Conservation (phyloP, 2,329 filamentous ascomycete genomes). For the Biscogniauxia mediterranea region DNA sequence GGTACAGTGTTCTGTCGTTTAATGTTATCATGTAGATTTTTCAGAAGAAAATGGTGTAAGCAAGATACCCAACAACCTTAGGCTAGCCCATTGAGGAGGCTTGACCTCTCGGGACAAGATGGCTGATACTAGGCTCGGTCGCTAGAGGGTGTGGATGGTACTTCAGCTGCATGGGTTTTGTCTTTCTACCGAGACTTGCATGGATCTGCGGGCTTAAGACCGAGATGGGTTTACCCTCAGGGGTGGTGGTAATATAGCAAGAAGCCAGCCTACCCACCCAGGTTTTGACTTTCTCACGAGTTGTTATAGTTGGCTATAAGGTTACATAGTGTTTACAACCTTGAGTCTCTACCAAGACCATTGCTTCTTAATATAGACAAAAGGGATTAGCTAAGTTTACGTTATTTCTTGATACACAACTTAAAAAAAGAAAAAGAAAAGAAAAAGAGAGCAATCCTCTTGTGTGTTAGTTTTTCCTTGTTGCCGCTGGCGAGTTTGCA, state of each 20-base stretch:
- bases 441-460: too few species aligned
- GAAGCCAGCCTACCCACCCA: neutral
- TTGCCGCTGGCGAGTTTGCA: too few species aligned
- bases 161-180: slow-evolving; percentile 12
- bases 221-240: slow-evolving; percentile 7
- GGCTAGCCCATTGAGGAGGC: neutral
- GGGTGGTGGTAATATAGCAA: slow-evolving; percentile 1
- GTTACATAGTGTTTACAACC: neutral
- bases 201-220: slow-evolving; percentile 18
- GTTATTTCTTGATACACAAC: too few species aligned
- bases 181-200: slow-evolving; percentile 23
- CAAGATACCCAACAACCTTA: neutral
- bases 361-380: neutral
- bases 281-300: neutral
- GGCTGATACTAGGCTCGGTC: neutral
- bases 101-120: neutral
- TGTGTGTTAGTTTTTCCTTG: too few species aligned
- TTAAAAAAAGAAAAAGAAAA: too few species aligned
- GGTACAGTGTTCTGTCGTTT: neutral
- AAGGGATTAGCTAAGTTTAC: neutral
- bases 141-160: neutral
- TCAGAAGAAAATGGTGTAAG: neutral
- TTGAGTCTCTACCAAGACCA: neutral
- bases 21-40: neutral
- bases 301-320: neutral